phyloP scores from a whole-genome alignment of 805 yeast species.

The Candida nonsorbophila region DNA sequence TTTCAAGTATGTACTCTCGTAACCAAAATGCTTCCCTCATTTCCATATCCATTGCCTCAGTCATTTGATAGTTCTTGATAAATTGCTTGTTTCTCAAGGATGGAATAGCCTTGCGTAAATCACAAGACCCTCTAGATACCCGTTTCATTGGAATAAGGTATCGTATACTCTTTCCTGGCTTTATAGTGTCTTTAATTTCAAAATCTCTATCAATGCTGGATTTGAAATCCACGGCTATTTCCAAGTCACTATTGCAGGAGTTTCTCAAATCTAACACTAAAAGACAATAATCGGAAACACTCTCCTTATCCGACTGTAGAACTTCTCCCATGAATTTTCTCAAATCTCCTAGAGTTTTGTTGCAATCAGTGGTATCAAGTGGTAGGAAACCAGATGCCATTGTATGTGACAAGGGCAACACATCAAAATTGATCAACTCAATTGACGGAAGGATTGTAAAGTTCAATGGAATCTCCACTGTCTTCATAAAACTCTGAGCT shows the following conservation, averaged over 20 bases:
- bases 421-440: conserved; percentile 71
- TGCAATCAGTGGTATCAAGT: background rate
- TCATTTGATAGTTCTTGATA: conserved; percentile 49
- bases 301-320: background rate
- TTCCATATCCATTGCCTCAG: conserved; percentile 50
- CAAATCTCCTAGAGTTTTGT: conserved; percentile 2
- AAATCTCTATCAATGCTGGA: conserved; percentile 7
- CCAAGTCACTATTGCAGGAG: conserved; percentile 60
- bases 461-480: conserved; percentile 61
- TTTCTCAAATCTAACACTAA: conserved; percentile 75
- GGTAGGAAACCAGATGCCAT: conserved; percentile 13
- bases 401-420: conserved; percentile 49
- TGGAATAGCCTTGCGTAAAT: conserved; percentile 56
- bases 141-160: conserved; percentile 67
- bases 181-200: conserved; percentile 22
- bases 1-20: conserved; percentile 56
- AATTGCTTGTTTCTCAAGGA: conserved; percentile 67
- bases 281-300: conserved; percentile 49
- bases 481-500: conserved; percentile 37
- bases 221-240: conserved; percentile 5
- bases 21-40: conserved; percentile 78
- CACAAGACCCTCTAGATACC: conserved; percentile 36
- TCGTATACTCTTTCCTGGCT: conserved; percentile 37
- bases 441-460: conserved; percentile 69
- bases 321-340: conserved; percentile 4